These are phyloP conservation scores for Hyaloscypha bicolor DNA, from an alignment of 495 filamentous ascomycete species.

Conservation along the genomic window DNA sequence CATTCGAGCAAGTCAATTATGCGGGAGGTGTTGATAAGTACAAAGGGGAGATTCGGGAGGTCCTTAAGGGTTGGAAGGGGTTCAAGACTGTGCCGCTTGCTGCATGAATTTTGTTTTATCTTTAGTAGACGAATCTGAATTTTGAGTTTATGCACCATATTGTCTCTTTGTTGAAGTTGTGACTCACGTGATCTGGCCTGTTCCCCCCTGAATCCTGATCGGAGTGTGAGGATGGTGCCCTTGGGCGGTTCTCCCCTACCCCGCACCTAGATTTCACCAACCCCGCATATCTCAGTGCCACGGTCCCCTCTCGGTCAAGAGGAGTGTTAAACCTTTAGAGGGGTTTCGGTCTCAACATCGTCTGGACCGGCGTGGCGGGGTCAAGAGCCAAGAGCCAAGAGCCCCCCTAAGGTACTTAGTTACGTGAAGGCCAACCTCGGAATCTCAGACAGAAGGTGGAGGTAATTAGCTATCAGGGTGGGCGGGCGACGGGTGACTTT, in stretches of 20 bases:
- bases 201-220: too few species aligned
- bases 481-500: too few species aligned
- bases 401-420: too few species aligned
- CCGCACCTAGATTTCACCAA: not conserved
- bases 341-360: not conserved
- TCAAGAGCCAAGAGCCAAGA: not conserved
- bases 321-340: not conserved
- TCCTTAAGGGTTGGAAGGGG: conserved; percentile 36
- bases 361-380: not conserved
- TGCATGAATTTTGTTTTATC: not conserved
- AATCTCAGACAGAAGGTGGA: not conserved
- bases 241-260: not conserved
- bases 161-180: not conserved
- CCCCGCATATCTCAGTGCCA: not conserved
- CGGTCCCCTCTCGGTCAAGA: not conserved
- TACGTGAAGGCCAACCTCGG: not conserved
- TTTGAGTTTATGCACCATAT: not conserved
- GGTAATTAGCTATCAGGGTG: too few species aligned
- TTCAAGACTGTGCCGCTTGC: conserved; percentile 35
- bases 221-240: too few species aligned
- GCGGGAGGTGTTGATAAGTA: conserved; percentile 44
- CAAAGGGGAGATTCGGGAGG: conserved; percentile 39
- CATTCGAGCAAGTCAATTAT: conserved; percentile 48
- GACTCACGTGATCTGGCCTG: not conserved
- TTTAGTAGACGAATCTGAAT: not conserved